Evolutionary conservation across 73 alveolate species (phyloP).

Genomic region (Paramecium pentaurelia): DNA sequence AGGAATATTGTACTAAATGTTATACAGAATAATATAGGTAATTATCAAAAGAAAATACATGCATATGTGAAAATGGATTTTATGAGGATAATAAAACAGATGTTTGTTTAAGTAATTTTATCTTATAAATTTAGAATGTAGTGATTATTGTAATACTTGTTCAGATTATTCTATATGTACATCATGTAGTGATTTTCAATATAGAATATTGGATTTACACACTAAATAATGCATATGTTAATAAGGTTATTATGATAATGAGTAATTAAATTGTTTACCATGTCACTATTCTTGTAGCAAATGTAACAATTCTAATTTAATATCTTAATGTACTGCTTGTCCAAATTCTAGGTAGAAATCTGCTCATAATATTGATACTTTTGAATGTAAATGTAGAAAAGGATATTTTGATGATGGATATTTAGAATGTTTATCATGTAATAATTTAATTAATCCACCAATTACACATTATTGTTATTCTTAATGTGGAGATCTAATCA

Average conservation of each 20-base stretch:
- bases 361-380: not conserved
- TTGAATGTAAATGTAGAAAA: slow-evolving; percentile 12
- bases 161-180: not conserved
- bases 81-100: not conserved
- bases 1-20: not conserved
- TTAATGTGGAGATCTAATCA: not conserved
- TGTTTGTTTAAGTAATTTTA: not conserved
- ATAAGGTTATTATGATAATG: not conserved
- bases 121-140: not conserved
- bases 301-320: not conserved
- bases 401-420: slow-evolving; percentile 28
- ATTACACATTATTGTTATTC: not conserved
- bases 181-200: not conserved
- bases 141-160: not conserved
- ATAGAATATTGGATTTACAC: not conserved
- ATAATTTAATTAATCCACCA: not conserved
- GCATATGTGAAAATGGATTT: not conserved
- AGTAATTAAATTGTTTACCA: not conserved
- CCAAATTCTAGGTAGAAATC: not conserved
- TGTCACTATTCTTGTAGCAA: not conserved
- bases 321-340: not conserved
- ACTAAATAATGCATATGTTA: not conserved
- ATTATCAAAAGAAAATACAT: not conserved
- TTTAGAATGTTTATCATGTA: slow-evolving; percentile 3
- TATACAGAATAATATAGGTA: not conserved